These are phyloP conservation scores for Pichia insulana DNA, from an alignment of 805 yeast species.

Conservation along the genomic window DNA sequence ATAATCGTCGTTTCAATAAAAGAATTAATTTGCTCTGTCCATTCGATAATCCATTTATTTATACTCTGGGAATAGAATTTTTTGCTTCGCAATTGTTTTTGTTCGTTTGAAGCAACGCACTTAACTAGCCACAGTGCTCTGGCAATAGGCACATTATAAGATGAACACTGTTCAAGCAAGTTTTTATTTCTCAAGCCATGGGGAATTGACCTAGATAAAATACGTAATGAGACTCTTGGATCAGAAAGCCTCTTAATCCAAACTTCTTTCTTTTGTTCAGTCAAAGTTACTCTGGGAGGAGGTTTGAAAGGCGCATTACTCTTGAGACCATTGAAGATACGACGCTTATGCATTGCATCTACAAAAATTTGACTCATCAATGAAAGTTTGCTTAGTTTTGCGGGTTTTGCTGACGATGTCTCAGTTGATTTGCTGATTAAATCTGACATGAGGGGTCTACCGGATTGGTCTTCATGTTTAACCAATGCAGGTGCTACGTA, in stretches of 20 bases:
- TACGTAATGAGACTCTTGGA: conserved; percentile 52
- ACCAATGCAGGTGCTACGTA: conserved; percentile 56
- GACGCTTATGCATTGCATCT: conserved; percentile 40
- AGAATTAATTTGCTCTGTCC: conserved; percentile 79
- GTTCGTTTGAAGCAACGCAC: conserved; percentile 77
- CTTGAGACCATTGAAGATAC: conserved; percentile 35
- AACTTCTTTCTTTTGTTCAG: conserved; percentile 74
- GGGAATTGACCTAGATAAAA: conserved; percentile 72
- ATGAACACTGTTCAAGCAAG: conserved; percentile 64
- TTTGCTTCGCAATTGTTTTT: conserved; percentile 47
- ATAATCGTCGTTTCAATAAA: conserved; percentile 45
- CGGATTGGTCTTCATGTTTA: conserved; percentile 60
- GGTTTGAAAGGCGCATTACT: conserved; percentile 56
- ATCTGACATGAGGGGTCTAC: conserved; percentile 39
- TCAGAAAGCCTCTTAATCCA: conserved; percentile 82
- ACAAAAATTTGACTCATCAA: conserved; percentile 42
- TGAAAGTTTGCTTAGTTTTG: conserved; percentile 15
- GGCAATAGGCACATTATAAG: conserved; percentile 59
- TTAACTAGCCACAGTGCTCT: conserved; percentile 88
- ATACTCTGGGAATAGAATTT: conserved; percentile 30
- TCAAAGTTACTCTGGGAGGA: conserved; percentile 84
- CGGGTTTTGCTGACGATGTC: background rate
- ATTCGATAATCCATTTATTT: conserved; percentile 66
- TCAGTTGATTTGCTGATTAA: conserved; percentile 1
- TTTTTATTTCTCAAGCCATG: conserved; percentile 77